Evolutionary conservation across 2,329 filamentous ascomycete genomes (phyloP), one percentile per base, ranked within the genome.

Genomic region (Stachybotrys chartarum): DNA sequence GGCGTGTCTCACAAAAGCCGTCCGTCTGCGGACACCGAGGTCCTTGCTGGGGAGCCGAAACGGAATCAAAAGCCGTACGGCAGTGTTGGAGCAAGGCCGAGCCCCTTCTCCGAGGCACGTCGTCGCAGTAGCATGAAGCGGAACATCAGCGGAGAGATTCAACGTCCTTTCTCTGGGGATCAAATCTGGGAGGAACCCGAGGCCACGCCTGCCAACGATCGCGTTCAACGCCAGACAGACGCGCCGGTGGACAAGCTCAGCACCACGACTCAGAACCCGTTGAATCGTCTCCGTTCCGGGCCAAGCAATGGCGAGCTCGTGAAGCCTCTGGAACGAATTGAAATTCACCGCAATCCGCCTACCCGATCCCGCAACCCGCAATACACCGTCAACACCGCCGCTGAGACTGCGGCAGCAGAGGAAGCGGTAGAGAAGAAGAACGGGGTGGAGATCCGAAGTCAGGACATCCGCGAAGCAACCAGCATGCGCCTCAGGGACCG

Each of bases 111-210:
- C 1, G 70, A 73, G 50, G 68, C 76, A 30, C 77, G 82, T 46
- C 81, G 80, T 39, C 84, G 84, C 59, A 87, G 84, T 64, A 87
- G 84, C 62, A 77, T 83, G 63, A 86, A 82, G 70, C 80, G 88
- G 58, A 88, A 88, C 61, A 80, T 85, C 64, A 91, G 86, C 66
- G 86, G 85, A 18, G 85, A 88, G 64, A 73, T 86, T 56, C 75
- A 81, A 61, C 82, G 78, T 54, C 81, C 85, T 1, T 91, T 90
- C 67, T 87, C 86, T 1, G 83, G 86, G 39, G 87, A 91, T 66
- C 85, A 90, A 65, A 92, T 97, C 58, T 97, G 91, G 78, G 92
- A 97, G 69, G 93, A 97, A 67, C 88, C 90, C 1, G 84, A 88
- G 64, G 77, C 68, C 16, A 59, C 60, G 14, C 52, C 58, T 12